These are phyloP conservation scores for Striga hermonthica DNA, from an alignment of 305 asterid species.

Conservation along the genomic window DNA sequence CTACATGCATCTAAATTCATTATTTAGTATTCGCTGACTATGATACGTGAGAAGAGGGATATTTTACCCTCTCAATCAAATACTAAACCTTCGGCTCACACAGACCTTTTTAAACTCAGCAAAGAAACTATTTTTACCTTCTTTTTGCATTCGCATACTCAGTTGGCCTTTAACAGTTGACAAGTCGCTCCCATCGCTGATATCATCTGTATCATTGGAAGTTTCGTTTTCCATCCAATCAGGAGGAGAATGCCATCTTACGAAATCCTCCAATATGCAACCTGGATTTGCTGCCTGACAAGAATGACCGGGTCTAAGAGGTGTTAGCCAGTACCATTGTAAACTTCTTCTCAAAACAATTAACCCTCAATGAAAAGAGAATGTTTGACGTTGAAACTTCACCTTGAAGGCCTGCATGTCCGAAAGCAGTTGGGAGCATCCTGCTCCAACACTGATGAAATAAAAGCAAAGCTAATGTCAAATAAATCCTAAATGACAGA, in stretches of 20 bases:
- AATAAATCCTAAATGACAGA: conserved; percentile 20
- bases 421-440: conserved; percentile 97
- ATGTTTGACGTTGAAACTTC: conserved; percentile 34
- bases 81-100: background rate
- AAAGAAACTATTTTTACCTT: conserved; percentile 50
- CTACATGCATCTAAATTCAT: background rate
- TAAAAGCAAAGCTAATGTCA: conserved; percentile 37
- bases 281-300: conserved; percentile 99
- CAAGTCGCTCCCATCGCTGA: conserved; percentile 51
- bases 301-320: conserved; percentile 34
- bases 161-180: conserved; percentile 77
- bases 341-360: conserved; percentile 20
- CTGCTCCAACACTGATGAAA: conserved; percentile 88
- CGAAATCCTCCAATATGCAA: conserved; percentile 91
- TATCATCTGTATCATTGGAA: conserved; percentile 45
- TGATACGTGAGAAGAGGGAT: background rate
- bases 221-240: conserved; percentile 80
- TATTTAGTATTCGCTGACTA: background rate
- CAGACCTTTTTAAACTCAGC: conserved; percentile 8
- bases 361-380: conserved; percentile 15
- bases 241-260: conserved; percentile 99
- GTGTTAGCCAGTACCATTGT: conserved; percentile 27
- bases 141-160: conserved; percentile 95
- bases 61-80: background rate
- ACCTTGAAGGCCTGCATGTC: conserved; percentile 99